Percentiles rank a stretch among this genome's conserved stretches.
Conservation (phyloP, 768 basidiomycete genomes). For the Agaricus sinodeliciosus region DNA sequence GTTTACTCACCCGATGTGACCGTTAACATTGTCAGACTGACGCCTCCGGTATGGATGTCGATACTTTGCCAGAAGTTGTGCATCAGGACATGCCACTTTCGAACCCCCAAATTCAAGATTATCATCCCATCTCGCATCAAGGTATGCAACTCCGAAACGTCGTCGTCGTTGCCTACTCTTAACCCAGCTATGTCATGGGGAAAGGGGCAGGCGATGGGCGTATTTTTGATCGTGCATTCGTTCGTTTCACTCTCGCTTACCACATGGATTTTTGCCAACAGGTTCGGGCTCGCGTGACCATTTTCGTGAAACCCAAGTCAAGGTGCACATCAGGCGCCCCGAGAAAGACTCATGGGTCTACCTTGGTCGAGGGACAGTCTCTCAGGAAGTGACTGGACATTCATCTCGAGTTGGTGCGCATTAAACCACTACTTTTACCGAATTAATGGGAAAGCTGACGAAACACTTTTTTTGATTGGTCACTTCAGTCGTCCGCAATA, state of each 20-base stretch:
- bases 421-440: not conserved
- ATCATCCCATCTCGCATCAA: slow-evolving; percentile 3
- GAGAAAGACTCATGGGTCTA: slow-evolving; percentile 80
- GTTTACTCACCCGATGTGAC: not conserved
- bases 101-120: slow-evolving; percentile 5
- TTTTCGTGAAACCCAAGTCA: slow-evolving; percentile 76
- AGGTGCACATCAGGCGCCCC: slow-evolving; percentile 76
- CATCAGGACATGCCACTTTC: slow-evolving; percentile 1
- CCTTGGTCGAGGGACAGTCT: slow-evolving; percentile 69
- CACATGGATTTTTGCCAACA: slow-evolving; percentile 1
- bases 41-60: slow-evolving; percentile 9
- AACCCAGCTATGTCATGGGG: too few species aligned
- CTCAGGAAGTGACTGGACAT: slow-evolving; percentile 70
- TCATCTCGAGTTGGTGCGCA: slow-evolving; percentile 74
- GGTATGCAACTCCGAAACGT: slow-evolving; percentile 1
- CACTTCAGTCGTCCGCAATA: slow-evolving; percentile 52
- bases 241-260: not conserved
- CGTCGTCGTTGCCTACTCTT: not conserved
- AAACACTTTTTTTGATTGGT: not conserved
- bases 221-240: not conserved
- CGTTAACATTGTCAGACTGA: slow-evolving; percentile 7
- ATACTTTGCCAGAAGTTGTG: not conserved
- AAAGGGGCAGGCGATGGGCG: not conserved
- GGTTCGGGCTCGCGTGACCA: slow-evolving; percentile 36
- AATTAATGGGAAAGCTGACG: not conserved